Percentiles rank a stretch among this genome's conserved stretches.
These are phyloP conservation scores for Pyrenochaeta sp. DNA, from an alignment of 2,329 filamentous ascomycete species.

Conservation along the genomic window DNA sequence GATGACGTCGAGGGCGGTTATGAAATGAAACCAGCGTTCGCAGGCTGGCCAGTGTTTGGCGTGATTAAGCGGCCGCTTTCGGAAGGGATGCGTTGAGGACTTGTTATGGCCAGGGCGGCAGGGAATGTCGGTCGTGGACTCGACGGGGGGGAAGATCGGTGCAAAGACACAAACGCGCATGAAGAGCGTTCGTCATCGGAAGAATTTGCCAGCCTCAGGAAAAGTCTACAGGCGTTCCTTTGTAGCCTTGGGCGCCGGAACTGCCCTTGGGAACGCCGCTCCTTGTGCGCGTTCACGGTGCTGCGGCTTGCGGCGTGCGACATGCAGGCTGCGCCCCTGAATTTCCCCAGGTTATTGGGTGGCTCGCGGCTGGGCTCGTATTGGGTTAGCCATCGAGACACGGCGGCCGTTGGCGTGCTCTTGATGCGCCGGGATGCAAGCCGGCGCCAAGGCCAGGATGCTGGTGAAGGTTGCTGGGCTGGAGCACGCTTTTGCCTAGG, in stretches of 20 bases:
- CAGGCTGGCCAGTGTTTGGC: constrained; percentile 2
- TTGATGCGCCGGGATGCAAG: constrained; percentile 26
- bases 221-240: background rate
- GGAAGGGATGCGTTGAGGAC: constrained; percentile 13
- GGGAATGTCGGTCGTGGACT: constrained; percentile 6
- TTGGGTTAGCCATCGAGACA: constrained; percentile 24
- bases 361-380: constrained; percentile 23
- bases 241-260: constrained; percentile 4
- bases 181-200: background rate
- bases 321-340: constrained; percentile 40
- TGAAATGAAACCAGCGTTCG: constrained; percentile 19
- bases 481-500: constrained; percentile 18
- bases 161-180: background rate
- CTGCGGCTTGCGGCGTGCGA: constrained; percentile 2
- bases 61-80: background rate
- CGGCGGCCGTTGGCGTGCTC: constrained; percentile 33
- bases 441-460: constrained; percentile 7
- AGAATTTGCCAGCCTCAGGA: background rate
- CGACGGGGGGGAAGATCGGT: background rate
- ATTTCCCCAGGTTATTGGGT: constrained; percentile 48
- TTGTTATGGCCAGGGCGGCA: constrained; percentile 7
- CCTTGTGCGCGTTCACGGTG: constrained; percentile 1
- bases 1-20: constrained; percentile 30
- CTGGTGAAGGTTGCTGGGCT: constrained; percentile 19
- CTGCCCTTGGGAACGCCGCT: constrained; percentile 1